Conservation (phyloP, 345 rosid genomes). For the Nasturtium officinale region DNA sequence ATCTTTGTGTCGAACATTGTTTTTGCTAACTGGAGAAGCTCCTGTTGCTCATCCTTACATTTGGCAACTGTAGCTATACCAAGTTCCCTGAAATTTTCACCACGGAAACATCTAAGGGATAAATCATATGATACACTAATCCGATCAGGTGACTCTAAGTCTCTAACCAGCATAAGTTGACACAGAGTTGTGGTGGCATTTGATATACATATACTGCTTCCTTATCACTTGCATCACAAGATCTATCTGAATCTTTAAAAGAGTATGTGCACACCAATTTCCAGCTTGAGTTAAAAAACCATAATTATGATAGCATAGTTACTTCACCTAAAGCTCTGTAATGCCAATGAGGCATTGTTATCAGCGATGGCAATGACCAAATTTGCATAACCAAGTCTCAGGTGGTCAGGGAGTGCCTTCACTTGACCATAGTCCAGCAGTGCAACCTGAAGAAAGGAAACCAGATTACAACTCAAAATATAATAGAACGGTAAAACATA, state of each 20-base stretch:
- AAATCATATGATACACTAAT: slow-evolving; percentile 12
- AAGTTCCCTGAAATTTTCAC: slow-evolving; percentile 64
- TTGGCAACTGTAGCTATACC: slow-evolving; percentile 68
- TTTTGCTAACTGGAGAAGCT: slow-evolving; percentile 75
- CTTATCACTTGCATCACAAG: not conserved
- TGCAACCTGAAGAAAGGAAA: slow-evolving; percentile 67
- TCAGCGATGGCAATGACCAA: slow-evolving; percentile 85
- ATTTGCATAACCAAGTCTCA: slow-evolving; percentile 89
- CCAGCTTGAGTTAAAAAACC: too few relatives aligned
- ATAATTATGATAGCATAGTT: not conserved
- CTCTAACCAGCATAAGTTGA: slow-evolving; percentile 4
- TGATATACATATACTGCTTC: not conserved
- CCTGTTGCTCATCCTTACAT: slow-evolving; percentile 68
- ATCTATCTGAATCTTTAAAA: not conserved
- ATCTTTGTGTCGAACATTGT: slow-evolving; percentile 86
- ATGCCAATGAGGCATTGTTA: slow-evolving; percentile 59
- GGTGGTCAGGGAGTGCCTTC: slow-evolving; percentile 84
- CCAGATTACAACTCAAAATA: slow-evolving; percentile 16
- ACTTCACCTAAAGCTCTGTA: slow-evolving; percentile 75
- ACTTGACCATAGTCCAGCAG: slow-evolving; percentile 96
- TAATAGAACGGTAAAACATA: not conserved
- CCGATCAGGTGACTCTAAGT: slow-evolving; percentile 25
- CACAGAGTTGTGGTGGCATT: not conserved
- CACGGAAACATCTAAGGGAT: slow-evolving; percentile 4
- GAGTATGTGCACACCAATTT: not conserved